These are phyloP conservation scores for Botrytis fragariae DNA, from an alignment of 2,329 filamentous ascomycete genomes.

Conservation along the genomic window DNA sequence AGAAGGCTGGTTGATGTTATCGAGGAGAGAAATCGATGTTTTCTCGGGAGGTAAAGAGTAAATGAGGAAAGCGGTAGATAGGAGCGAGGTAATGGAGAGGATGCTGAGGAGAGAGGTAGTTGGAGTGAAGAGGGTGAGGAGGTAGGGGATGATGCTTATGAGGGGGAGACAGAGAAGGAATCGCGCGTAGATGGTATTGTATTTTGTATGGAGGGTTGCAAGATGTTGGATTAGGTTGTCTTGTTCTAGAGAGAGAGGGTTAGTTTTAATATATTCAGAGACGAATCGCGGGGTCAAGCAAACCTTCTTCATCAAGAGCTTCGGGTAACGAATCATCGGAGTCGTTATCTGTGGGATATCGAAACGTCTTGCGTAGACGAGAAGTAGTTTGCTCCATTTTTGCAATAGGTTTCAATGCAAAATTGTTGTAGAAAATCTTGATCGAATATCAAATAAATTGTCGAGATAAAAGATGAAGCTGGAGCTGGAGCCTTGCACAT, in stretches of 20 bases:
- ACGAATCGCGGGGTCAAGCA: slow-evolving; percentile 10
- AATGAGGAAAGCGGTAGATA: slow-evolving; percentile 61
- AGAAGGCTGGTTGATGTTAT: slow-evolving; percentile 35
- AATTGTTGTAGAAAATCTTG: background rate
- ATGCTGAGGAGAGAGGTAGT: slow-evolving; percentile 43
- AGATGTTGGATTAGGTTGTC: slow-evolving; percentile 60
- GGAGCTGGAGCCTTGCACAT: slow-evolving; percentile 6
- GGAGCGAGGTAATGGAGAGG: slow-evolving; percentile 61
- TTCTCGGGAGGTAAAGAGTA: slow-evolving; percentile 52
- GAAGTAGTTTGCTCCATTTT: slow-evolving; percentile 43
- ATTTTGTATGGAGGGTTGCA: slow-evolving; percentile 52
- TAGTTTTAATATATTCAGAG: slow-evolving; percentile 26
- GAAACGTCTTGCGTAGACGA: slow-evolving; percentile 73
- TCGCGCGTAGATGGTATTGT: slow-evolving; percentile 57
- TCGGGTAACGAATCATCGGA: slow-evolving; percentile 53
- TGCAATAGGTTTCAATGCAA: background rate
- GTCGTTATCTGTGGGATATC: slow-evolving; percentile 64
- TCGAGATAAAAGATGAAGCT: background rate
- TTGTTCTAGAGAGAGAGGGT: slow-evolving; percentile 50
- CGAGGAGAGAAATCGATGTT: slow-evolving; percentile 53
- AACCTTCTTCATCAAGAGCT: slow-evolving; percentile 75
- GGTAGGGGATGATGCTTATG: slow-evolving; percentile 54
- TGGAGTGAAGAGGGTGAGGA: slow-evolving; percentile 46
- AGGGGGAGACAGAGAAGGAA: slow-evolving; percentile 61
- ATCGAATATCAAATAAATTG: background rate